These are phyloP conservation scores for Scedosporium aurantiacum DNA, from an alignment of 2,329 filamentous ascomycete species.

Conservation along the genomic window DNA sequence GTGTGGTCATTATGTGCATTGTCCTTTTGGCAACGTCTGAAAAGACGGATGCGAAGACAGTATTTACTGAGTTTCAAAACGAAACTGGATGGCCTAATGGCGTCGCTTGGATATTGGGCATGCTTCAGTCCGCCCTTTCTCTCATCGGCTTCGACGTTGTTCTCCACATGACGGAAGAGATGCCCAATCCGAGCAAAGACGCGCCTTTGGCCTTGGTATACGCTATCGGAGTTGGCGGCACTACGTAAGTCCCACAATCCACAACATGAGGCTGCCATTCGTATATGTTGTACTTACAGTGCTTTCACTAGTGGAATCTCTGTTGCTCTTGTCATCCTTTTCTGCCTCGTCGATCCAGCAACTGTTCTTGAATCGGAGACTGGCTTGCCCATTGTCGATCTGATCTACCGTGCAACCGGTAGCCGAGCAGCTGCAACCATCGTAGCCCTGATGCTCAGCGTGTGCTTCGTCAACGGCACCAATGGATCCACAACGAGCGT, in stretches of 20 bases:
- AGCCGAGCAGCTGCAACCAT: constrained; percentile 27
- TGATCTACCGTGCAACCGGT: constrained; percentile 30
- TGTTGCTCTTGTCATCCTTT: too few relatives aligned
- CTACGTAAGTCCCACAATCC: not conserved
- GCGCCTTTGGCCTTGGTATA: constrained; percentile 30
- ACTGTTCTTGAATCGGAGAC: too few relatives aligned
- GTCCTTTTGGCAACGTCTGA: constrained; percentile 29
- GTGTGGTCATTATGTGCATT: constrained; percentile 31
- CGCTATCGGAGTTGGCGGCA: not conserved
- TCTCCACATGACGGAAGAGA: constrained; percentile 35
- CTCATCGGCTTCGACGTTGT: constrained; percentile 32
- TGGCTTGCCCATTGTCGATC: constrained; percentile 33
- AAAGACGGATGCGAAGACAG: constrained; percentile 29
- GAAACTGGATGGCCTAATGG: constrained; percentile 34
- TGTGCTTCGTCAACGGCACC: constrained; percentile 35
- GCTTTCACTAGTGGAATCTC: too few relatives aligned
- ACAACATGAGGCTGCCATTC: too few relatives aligned
- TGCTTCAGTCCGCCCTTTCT: constrained; percentile 27
- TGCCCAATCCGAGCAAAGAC: constrained; percentile 28
- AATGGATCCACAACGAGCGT: constrained; percentile 31
- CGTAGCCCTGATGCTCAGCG: constrained; percentile 26
- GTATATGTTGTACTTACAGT: too few relatives aligned
- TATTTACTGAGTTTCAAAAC: constrained; percentile 34
- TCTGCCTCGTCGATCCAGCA: too few relatives aligned
- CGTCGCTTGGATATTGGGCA: constrained; percentile 33